phyloP scores from a whole-genome alignment of 352 stramenopile species.

The Blastocystis sp. region DNA sequence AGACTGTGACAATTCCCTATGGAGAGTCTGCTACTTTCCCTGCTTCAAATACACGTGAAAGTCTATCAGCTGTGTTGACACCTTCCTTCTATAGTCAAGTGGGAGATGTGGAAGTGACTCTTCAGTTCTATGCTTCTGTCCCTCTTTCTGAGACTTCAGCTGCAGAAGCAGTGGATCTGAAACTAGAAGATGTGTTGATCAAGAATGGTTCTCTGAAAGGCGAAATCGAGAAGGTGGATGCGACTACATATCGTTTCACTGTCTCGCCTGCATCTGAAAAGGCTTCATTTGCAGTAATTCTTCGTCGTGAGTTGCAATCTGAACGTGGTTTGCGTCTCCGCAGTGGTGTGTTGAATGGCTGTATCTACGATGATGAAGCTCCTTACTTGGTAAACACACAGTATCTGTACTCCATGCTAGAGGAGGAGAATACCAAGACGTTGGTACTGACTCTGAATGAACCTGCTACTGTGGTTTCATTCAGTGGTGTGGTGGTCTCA shows the following conservation, averaged over 20 bases:
- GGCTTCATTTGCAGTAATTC: constrained; percentile 36
- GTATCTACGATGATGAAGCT: constrained; percentile 28
- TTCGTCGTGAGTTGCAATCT: background rate
- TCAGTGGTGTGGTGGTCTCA: background rate
- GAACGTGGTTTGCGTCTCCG: background rate
- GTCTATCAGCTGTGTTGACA: background rate
- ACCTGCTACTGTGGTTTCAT: background rate
- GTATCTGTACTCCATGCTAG: background rate
- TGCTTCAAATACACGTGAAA: constrained; percentile 18
- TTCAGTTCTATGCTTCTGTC: background rate
- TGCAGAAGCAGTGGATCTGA: background rate
- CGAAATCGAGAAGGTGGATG: constrained; percentile 12
- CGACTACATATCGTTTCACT: background rate
- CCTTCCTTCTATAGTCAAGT: constrained; percentile 15
- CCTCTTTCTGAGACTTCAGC: background rate
- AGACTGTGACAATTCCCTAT: background rate
- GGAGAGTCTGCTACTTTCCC: constrained; percentile 37
- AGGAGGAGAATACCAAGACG: constrained; percentile 26
- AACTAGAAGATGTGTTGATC: background rate
- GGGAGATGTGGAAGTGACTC: constrained; percentile 5
- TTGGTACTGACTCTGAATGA: constrained; percentile 2
- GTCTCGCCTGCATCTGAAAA: background rate
- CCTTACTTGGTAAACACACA: constrained; percentile 50
- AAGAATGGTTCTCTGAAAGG: constrained; percentile 8
- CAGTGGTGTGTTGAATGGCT: background rate